Percentiles rank a stretch among this genome's conserved stretches.
Evolutionary conservation across 257 asterid genomes (phyloP).

Genomic region (Jaltomata sinuosa): DNA sequence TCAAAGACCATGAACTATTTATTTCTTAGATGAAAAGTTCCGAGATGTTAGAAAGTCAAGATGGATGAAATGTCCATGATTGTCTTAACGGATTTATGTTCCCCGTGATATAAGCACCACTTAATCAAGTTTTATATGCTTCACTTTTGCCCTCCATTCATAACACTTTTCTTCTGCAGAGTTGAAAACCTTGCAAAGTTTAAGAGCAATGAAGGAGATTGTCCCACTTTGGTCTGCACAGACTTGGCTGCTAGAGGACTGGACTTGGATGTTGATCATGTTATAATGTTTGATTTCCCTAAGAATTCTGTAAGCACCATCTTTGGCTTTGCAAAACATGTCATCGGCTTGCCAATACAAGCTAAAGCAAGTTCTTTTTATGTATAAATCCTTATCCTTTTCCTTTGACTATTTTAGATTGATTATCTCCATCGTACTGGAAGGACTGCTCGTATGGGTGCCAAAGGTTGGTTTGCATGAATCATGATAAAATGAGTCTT

Average conservation of each 20-base stretch:
- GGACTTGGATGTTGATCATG: slow-evolving; percentile 98
- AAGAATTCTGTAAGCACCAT: slow-evolving; percentile 65
- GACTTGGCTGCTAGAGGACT: slow-evolving; percentile 98
- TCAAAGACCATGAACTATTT: background rate
- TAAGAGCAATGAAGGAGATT: slow-evolving; percentile 85
- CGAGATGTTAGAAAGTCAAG: background rate
- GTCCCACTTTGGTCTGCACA: slow-evolving; percentile 97
- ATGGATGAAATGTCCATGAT: background rate
- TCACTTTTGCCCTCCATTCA: background rate
- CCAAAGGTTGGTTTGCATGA: slow-evolving; percentile 54
- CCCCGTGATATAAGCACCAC: background rate
- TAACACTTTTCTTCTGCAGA: slow-evolving; percentile 26
- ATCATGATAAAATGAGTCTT: background rate
- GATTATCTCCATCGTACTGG: slow-evolving; percentile 99
- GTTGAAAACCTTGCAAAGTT: slow-evolving; percentile 74
- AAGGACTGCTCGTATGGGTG: slow-evolving; percentile 99
- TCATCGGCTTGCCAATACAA: background rate
- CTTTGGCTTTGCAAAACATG: background rate
- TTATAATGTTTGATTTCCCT: slow-evolving; percentile 96
- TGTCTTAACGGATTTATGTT: background rate
- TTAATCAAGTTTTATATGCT: background rate
- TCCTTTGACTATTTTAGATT: slow-evolving; percentile 33
- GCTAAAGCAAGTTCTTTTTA: background rate
- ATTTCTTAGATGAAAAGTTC: background rate
- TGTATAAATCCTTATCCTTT: background rate